Percentiles rank a stretch among this genome's conserved stretches.
These are phyloP conservation scores for barrel medic (Medicago truncatula) DNA, from an alignment of 306 rosid species.

Conservation along the genomic window MtrunA17r5.0-ANR NC_053045.1:40436001-40436500, in stretches of 20 bases:
- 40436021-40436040: conserved; percentile 74
- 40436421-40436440: conserved; percentile 44
- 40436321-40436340: conserved; percentile 77
- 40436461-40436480: conserved; percentile 5
- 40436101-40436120: conserved; percentile 19
- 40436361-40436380: conserved; percentile 63
- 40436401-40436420: conserved; percentile 89
- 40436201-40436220: conserved; percentile 81
- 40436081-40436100: conserved; percentile 22
- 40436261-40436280: conserved; percentile 80
- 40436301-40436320: conserved; percentile 87
- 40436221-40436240: conserved; percentile 79
- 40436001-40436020: conserved; percentile 74
- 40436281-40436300: conserved; percentile 87
- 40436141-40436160: conserved; percentile 19
- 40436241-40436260: conserved; percentile 64
- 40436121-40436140: conserved; percentile 20
- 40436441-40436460: conserved; percentile 23
- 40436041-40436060: conserved; percentile 72
- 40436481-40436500: conserved; percentile 21
- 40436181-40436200: conserved; percentile 57
- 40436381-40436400: conserved; percentile 74
- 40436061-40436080: conserved; percentile 58
- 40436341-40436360: conserved; percentile 79
- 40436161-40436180: conserved; percentile 38